Percentiles rank a stretch among this genome's conserved stretches.
Evolutionary conservation across 176 grass and related monocot species (phyloP).

Genomic region (Triticum turgidum): DNA sequence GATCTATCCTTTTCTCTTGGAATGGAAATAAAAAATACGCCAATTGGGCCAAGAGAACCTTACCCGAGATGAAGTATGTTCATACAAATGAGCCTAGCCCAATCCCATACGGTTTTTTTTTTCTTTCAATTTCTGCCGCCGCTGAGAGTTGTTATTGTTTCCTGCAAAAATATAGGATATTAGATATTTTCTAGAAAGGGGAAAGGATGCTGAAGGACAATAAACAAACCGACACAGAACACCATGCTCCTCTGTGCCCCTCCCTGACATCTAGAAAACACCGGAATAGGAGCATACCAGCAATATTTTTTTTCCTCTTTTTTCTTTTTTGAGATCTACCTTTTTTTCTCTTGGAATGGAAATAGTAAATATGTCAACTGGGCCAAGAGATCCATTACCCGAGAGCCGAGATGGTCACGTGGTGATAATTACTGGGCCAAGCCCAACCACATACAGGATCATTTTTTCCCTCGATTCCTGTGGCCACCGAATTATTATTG

Average conservation of each 20-base stretch:
- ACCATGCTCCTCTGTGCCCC: conserved; percentile 9
- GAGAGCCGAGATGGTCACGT: no score
- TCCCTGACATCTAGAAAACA: conserved; percentile 5
- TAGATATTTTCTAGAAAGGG: background rate
- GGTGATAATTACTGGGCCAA: background rate
- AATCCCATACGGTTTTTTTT: no score
- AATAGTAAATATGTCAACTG: background rate
- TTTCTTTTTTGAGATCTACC: no score
- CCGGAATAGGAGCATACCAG: background rate
- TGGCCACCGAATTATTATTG: background rate
- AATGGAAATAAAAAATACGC: background rate
- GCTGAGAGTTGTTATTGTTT: background rate
- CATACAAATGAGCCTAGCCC: no score
- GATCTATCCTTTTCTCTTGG: background rate
- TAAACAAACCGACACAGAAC: conserved; percentile 1
- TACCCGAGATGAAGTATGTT: background rate
- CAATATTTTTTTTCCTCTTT: no score
- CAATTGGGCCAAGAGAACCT: background rate
- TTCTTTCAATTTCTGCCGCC: background rate
- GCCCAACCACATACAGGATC: background rate
- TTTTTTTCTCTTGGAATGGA: no score
- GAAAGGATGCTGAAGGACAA: background rate
- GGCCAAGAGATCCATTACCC: background rate
- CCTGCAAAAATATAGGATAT: conserved; percentile 4
- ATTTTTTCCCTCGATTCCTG: background rate